Percentiles rank a stretch among this genome's conserved stretches.
phyloP scores from a whole-genome alignment of 106 monocot species.

The Platanthera guangdongensis region DNA sequence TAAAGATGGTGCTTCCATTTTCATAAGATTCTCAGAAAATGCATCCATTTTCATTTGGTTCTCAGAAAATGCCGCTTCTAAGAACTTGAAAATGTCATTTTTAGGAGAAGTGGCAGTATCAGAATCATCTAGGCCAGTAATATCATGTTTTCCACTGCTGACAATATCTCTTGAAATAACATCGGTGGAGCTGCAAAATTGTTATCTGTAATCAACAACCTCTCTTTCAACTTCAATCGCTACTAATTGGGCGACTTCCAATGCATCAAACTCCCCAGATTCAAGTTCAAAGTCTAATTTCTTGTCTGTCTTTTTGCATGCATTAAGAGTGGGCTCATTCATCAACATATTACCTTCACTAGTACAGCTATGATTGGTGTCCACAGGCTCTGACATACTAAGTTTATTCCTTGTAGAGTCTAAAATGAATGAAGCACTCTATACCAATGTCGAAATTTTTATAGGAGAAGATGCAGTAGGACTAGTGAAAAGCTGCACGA shows the following conservation, averaged over 20 bases:
- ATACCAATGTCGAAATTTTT: slow-evolving; percentile 1
- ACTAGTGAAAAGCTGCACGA: background rate
- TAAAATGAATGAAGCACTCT: slow-evolving; percentile 7
- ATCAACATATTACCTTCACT: background rate
- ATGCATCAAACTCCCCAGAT: slow-evolving; percentile 53
- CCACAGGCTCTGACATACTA: background rate
- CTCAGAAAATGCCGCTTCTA: slow-evolving; percentile 21
- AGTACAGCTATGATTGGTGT: slow-evolving; percentile 11
- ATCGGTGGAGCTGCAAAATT: slow-evolving; percentile 46
- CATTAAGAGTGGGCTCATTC: background rate
- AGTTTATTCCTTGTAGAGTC: slow-evolving; percentile 10
- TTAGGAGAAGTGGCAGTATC: slow-evolving; percentile 18
- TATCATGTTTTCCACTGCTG: no score
- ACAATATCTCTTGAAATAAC: slow-evolving; percentile 14
- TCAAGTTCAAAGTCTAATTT: slow-evolving; percentile 30
- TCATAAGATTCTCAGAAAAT: slow-evolving; percentile 22
- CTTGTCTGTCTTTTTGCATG: slow-evolving; percentile 1
- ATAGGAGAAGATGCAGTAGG: slow-evolving; percentile 7
- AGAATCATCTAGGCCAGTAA: slow-evolving; percentile 15
- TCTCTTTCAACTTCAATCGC: slow-evolving; percentile 69
- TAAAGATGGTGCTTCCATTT: no score
- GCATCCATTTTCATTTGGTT: slow-evolving; percentile 35
- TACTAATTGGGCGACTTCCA: slow-evolving; percentile 66
- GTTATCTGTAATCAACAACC: slow-evolving; percentile 68
- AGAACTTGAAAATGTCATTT: slow-evolving; percentile 16